Evolutionary conservation across 495 filamentous ascomycete species (phyloP).

Genomic region (Opeltia flavorubescens): DNA sequence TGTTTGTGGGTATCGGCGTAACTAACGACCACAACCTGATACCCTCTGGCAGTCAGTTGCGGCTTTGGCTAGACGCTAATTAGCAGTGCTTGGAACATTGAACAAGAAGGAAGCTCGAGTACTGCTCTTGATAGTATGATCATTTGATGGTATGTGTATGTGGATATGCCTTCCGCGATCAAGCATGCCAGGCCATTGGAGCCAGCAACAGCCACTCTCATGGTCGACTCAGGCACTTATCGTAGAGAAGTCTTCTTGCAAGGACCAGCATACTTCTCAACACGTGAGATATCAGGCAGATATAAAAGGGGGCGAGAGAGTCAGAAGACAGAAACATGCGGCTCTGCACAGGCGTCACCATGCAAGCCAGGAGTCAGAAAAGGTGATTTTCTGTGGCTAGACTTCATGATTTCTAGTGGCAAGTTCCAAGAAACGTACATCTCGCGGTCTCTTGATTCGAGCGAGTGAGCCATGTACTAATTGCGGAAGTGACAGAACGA

Average conservation of each 20-base stretch:
- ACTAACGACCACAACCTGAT: conserved; percentile 49
- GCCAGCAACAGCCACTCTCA: conserved; percentile 63
- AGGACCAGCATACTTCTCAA: too few species aligned
- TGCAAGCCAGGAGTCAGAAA: not conserved
- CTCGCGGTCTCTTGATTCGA: not conserved
- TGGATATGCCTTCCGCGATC: conserved; percentile 43
- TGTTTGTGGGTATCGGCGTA: conserved; percentile 33
- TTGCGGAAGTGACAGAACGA: not conserved
- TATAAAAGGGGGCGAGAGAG: too few species aligned
- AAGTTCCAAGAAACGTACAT: too few species aligned
- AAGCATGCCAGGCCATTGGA: conserved; percentile 52
- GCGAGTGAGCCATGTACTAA: not conserved
- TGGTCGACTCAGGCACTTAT: conserved; percentile 17
- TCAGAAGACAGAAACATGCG: not conserved
- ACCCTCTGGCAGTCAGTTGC: conserved; percentile 28
- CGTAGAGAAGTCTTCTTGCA: too few species aligned
- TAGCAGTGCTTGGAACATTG: conserved; percentile 12
- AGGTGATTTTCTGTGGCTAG: not conserved
- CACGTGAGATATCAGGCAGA: too few species aligned
- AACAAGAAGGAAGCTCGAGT: conserved; percentile 5
- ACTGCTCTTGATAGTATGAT: conserved; percentile 55
- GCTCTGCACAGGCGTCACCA: not conserved
- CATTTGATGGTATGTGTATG: conserved; percentile 45
- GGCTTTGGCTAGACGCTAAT: conserved; percentile 14
- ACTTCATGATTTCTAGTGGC: too few species aligned